Base-by-base conservation (phyloP, 805 yeast genomes). In the Lipomyces starkeyi region DNA sequence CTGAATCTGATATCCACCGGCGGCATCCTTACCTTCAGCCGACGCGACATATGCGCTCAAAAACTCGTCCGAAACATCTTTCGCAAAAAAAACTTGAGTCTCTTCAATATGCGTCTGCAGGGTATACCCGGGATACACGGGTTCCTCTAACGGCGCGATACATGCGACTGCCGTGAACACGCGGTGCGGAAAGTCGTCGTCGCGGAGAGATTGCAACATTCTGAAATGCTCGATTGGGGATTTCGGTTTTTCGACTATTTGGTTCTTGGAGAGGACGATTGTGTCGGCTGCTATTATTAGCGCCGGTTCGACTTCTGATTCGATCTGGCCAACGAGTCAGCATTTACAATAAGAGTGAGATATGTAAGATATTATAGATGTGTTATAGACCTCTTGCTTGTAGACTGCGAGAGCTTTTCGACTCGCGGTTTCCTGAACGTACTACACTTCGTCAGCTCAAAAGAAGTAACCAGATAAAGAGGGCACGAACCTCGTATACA, bases 1-100 rank as follows among this genome's bases (percentile, higher is more conserved):
- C 78, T 94, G 98, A 67, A 90, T 88, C 73, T 87, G 88, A 80
- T 91, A 93, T 0, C 99, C 99, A 5, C 98, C 99, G 1, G 98
- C 97, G 0, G 91, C 98, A 59, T 84, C 84, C 7, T 82, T 65
- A 0, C 95, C 98, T 76, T 94, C 98, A 27, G 84, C 88, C 1
- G 88, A 80, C 2, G 83, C 83, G 11, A 90, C 89, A 77, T 94
- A 94, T 17, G 82, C 80, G 32, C 83, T 75, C 3, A 94, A 74
- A 53, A 88, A 81, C n/a, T 82, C 86, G 71, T 86, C 87, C 0
- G 87, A 82, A 14, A 87, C 78, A 8, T 79, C 76, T 40, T 68
- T 67, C 59, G 79, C 77, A 68, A 81, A 81, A 47, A 65, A 66
- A 22, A 81, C 82, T 49, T 72, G 73, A 29, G 87, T 84, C 34